phyloP scores from a whole-genome alignment of 2,329 filamentous ascomycete genomes.

The Pseudogymnoascus sp. region DNA sequence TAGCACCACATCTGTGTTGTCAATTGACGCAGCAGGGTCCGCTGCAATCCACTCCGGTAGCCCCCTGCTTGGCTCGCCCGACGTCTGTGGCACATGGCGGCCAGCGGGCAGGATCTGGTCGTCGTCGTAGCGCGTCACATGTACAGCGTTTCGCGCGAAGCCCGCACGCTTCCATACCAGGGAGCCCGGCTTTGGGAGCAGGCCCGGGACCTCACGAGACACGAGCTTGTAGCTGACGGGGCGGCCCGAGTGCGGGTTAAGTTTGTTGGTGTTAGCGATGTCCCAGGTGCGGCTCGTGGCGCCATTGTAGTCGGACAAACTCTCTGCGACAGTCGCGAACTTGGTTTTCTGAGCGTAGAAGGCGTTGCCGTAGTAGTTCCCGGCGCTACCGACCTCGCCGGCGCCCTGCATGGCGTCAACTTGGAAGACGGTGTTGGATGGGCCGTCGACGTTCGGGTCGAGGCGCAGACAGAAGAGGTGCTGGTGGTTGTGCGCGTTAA shows the following conservation, averaged over 20 bases:
- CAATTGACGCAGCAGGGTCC: slow-evolving; percentile 38
- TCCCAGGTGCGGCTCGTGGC: slow-evolving; percentile 32
- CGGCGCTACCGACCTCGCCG: slow-evolving; percentile 19
- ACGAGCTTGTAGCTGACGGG: slow-evolving; percentile 30
- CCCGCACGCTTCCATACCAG: too few relatives aligned
- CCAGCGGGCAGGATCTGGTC: too few relatives aligned
- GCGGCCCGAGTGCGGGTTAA: too few relatives aligned
- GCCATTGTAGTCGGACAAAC: slow-evolving; percentile 43
- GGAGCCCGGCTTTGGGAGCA: too few relatives aligned
- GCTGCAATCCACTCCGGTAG: slow-evolving; percentile 50
- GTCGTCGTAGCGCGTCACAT: too few relatives aligned
- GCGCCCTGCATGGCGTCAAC: slow-evolving; percentile 33
- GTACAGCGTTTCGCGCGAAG: too few relatives aligned
- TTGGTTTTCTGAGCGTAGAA: slow-evolving; percentile 38
- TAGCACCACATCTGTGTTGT: slow-evolving; percentile 48
- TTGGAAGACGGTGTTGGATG: slow-evolving; percentile 43
- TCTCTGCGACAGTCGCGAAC: slow-evolving; percentile 36
- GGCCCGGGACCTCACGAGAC: too few relatives aligned
- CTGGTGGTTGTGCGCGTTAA: slow-evolving; percentile 49
- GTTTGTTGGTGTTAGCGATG: too few relatives aligned
- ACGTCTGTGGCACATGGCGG: too few relatives aligned
- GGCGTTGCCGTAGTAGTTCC: slow-evolving; percentile 43
- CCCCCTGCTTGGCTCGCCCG: slow-evolving; percentile 61
- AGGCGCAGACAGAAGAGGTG: slow-evolving; percentile 46
- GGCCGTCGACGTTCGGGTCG: slow-evolving; percentile 47